These are phyloP conservation scores for Hypsizygus ulmarius DNA, from an alignment of 1,284 basidiomycete species.

Conservation along the genomic window DNA sequence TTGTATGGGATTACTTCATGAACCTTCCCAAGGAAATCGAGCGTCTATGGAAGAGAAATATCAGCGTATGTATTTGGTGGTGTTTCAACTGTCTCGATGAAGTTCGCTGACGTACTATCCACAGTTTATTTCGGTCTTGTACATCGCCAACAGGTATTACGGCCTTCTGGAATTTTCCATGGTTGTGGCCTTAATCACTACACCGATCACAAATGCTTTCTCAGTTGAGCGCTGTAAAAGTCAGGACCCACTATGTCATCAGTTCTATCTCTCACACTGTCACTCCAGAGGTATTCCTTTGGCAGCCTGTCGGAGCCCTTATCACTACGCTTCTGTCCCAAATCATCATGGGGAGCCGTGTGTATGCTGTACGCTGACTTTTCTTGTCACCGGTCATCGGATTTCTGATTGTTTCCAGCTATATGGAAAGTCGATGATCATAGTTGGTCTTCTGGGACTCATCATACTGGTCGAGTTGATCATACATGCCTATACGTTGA, in stretches of 20 bases:
- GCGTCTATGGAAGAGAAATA: constrained; percentile 21
- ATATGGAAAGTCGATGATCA: constrained; percentile 15
- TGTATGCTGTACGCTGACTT: constrained; percentile 22
- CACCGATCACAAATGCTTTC: constrained; percentile 14
- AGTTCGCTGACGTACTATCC: no score
- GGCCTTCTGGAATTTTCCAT: constrained; percentile 21
- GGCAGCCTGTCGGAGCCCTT: constrained; percentile 25
- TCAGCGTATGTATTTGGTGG: constrained; percentile 15
- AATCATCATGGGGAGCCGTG: constrained; percentile 21
- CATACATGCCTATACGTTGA: constrained; percentile 20
- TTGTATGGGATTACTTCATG: constrained; percentile 25
- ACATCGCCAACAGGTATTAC: constrained; percentile 21
- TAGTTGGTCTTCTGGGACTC: constrained; percentile 14
- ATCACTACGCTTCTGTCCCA: constrained; percentile 25
- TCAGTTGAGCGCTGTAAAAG: constrained; percentile 10
- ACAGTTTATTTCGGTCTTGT: constrained; percentile 12
- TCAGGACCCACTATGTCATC: background rate
- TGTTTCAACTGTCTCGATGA: background rate
- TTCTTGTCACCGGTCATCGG: no score
- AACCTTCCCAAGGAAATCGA: constrained; percentile 24
- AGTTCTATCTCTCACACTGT: background rate
- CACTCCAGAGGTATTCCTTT: constrained; percentile 20
- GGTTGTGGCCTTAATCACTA: constrained; percentile 10
- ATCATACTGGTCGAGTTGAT: constrained; percentile 19
- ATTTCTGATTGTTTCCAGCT: constrained; percentile 5